phyloP scores from a whole-genome alignment of 139 green algal genomes.

The Ettlia oleoabundans region DNA sequence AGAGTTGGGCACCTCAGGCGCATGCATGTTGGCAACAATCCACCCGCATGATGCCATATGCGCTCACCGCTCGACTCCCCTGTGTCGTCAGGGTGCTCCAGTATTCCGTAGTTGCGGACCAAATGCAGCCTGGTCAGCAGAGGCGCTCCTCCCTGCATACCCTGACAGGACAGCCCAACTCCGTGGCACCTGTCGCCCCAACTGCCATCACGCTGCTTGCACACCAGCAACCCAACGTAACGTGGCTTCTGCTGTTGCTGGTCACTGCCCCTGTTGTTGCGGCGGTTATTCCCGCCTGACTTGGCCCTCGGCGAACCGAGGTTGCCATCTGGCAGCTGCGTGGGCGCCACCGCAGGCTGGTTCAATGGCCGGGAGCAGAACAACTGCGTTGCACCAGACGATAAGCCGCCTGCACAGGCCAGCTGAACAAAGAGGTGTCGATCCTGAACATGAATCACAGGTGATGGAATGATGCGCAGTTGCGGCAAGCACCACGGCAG shows the following conservation, averaged over 20 bases:
- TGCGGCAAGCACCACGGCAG: too few species aligned
- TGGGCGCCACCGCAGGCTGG: background rate
- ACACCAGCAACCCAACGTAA: conserved; percentile 16
- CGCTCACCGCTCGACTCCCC: background rate
- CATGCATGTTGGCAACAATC: too few species aligned
- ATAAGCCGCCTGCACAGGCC: conserved; percentile 10
- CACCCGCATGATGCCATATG: too few species aligned
- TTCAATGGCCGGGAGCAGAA: conserved; percentile 13
- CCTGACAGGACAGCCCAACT: background rate
- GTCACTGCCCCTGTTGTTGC: too few species aligned
- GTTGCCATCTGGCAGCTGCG: too few species aligned
- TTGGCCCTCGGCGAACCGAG: too few species aligned
- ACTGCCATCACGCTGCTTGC: background rate
- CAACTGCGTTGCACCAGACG: background rate
- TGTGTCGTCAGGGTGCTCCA: background rate
- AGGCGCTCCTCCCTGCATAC: background rate
- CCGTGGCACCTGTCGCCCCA: too few species aligned
- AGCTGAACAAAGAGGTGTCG: background rate
- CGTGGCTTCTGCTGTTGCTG: too few species aligned
- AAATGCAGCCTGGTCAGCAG: background rate
- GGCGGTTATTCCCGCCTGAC: too few species aligned
- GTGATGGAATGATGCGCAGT: too few species aligned
- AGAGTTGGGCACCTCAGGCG: too few species aligned
- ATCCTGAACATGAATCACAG: background rate
- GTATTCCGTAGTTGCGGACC: background rate